These are phyloP conservation scores for Pseudonitzschia multiseries DNA, from an alignment of 108 stramenopile genomes.

Conservation along the genomic window DNA sequence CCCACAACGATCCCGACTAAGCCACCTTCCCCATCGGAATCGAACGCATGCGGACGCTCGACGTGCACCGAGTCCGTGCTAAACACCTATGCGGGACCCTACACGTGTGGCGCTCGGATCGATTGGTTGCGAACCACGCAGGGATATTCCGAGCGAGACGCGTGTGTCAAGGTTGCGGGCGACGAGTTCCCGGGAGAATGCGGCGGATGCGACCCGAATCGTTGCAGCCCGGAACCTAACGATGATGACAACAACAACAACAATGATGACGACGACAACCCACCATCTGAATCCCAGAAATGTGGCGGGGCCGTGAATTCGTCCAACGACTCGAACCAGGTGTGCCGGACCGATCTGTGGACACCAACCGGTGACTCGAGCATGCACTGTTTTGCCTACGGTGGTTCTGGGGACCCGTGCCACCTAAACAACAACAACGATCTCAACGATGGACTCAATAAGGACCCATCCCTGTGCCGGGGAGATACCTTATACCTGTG, in stretches of 20 bases:
- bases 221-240: neutral
- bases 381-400: conserved; percentile 24
- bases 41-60: neutral
- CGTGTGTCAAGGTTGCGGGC: conserved; percentile 50
- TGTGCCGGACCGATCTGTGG: conserved; percentile 18
- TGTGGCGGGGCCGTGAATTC: conserved; percentile 22
- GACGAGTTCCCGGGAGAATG: conserved; percentile 42
- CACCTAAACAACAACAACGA: conserved; percentile 20
- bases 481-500: conserved; percentile 28
- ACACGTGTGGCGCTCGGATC: conserved; percentile 55
- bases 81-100: conserved; percentile 41
- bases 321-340: neutral
- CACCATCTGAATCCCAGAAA: neutral
- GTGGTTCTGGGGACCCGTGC: conserved; percentile 22
- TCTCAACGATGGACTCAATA: conserved; percentile 17
- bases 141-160: conserved; percentile 42
- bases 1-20: neutral
- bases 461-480: conserved; percentile 22
- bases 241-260: neutral
- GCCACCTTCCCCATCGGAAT: neutral
- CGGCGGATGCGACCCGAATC: conserved; percentile 45
- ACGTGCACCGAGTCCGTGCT: conserved; percentile 53
- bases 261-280: neutral
- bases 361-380: conserved; percentile 4
- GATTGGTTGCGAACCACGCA: conserved; percentile 43